phyloP scores from a whole-genome alignment of 495 filamentous ascomycete genomes.

The Schizothecium vesticola region DNA sequence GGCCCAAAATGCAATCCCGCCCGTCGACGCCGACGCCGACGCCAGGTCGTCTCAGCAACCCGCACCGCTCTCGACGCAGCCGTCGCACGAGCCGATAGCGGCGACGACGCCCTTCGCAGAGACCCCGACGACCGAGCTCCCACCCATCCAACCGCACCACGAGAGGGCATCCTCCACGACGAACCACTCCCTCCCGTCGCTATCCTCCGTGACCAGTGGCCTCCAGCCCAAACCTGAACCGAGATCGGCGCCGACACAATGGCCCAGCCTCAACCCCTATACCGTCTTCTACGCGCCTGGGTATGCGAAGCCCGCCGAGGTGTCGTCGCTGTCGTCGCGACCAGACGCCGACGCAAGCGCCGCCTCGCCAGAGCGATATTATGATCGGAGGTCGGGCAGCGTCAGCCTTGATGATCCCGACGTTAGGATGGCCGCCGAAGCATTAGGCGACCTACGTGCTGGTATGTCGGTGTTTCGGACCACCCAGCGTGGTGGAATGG shows the following conservation, averaged over 20 bases:
- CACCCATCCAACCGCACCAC: constrained; percentile 35
- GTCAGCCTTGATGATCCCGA: constrained; percentile 80
- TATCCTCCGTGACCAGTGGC: constrained; percentile 37
- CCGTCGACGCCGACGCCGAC: neutral
- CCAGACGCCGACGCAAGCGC: constrained; percentile 33
- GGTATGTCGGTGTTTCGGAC: constrained; percentile 47
- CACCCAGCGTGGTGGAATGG: neutral
- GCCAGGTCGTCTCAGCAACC: neutral
- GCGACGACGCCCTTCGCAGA: constrained; percentile 31
- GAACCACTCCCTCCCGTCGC: constrained; percentile 33
- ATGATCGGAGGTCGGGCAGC: constrained; percentile 42
- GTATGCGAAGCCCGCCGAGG: constrained; percentile 32
- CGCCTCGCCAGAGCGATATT: constrained; percentile 37
- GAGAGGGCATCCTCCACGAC: constrained; percentile 12
- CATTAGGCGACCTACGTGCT: constrained; percentile 74
- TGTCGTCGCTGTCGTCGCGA: constrained; percentile 27
- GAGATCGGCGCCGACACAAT: constrained; percentile 28
- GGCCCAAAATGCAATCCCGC: neutral
- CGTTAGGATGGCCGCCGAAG: constrained; percentile 74
- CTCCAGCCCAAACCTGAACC: constrained; percentile 24
- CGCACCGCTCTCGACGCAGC: neutral
- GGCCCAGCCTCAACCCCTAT: constrained; percentile 51
- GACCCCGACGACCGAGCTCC: constrained; percentile 34
- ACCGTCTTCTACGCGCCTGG: constrained; percentile 47
- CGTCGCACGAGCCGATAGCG: neutral